Evolutionary conservation across 1,284 basidiomycete genomes (phyloP).

Genomic region (Vanrija sp.): DNA sequence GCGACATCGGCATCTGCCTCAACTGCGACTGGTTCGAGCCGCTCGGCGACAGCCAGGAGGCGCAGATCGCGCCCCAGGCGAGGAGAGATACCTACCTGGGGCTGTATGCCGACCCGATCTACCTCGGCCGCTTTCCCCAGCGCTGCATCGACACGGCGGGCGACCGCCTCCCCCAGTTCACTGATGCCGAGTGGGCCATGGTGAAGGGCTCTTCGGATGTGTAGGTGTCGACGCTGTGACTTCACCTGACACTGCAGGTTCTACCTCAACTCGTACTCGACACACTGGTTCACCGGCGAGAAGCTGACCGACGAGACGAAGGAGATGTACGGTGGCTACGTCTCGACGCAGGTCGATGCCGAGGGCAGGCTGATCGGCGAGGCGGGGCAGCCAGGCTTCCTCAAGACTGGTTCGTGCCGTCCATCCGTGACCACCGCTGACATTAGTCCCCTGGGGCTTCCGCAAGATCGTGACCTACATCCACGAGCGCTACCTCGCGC

Average conservation of each 20-base stretch:
- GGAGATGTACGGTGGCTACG: slow-evolving; percentile 12
- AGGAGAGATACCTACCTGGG: slow-evolving; percentile 10
- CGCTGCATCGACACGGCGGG: slow-evolving; percentile 61
- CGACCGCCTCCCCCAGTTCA: slow-evolving; percentile 56
- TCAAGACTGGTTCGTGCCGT: slow-evolving; percentile 5
- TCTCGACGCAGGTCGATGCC: slow-evolving; percentile 16
- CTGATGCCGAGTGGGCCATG: slow-evolving; percentile 12
- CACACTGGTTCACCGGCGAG: slow-evolving; percentile 18
- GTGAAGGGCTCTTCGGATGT: slow-evolving; percentile 12
- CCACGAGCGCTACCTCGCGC: background rate
- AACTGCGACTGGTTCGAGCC: slow-evolving; percentile 29
- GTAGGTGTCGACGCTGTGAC: slow-evolving; percentile 13
- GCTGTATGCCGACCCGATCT: slow-evolving; percentile 27
- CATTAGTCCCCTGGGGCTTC: slow-evolving; percentile 18
- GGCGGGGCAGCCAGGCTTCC: slow-evolving; percentile 22
- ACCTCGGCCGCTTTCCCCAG: slow-evolving; percentile 55
- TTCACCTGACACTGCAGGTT: slow-evolving; percentile 6
- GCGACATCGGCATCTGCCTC: slow-evolving; percentile 27
- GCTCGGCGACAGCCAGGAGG: slow-evolving; percentile 16
- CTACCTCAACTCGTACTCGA: slow-evolving; percentile 19
- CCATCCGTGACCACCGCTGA: too few species aligned
- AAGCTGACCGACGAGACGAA: slow-evolving; percentile 3
- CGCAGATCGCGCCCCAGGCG: slow-evolving; percentile 14
- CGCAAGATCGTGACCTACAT: slow-evolving; percentile 12
- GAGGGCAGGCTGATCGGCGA: slow-evolving; percentile 25